phyloP scores from a whole-genome alignment of 2,329 filamentous ascomycete species.

The Coniochaeta ligniaria region DNA sequence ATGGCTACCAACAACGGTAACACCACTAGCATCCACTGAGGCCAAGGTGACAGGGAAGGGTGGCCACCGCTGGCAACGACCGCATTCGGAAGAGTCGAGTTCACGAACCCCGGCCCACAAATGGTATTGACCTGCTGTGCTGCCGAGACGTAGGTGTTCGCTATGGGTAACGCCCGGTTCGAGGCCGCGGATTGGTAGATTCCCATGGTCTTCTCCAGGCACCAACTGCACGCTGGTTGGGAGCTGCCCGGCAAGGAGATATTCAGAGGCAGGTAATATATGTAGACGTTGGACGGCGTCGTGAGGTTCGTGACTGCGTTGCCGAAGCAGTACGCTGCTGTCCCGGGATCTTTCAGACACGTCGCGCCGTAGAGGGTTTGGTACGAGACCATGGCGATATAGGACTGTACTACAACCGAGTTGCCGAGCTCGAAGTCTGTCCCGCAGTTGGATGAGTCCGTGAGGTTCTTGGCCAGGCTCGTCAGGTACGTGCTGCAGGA shows the following conservation, averaged over 20 bases:
- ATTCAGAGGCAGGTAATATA: slow-evolving; percentile 83
- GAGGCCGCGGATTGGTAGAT: slow-evolving; percentile 66
- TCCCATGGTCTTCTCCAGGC: slow-evolving; percentile 73
- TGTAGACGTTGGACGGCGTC: slow-evolving; percentile 64
- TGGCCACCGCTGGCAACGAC: slow-evolving; percentile 9
- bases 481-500: slow-evolving; percentile 61
- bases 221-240: slow-evolving; percentile 67
- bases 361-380: slow-evolving; percentile 70
- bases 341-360: slow-evolving; percentile 63
- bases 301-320: slow-evolving; percentile 73
- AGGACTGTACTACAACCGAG: slow-evolving; percentile 64
- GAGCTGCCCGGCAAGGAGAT: slow-evolving; percentile 58
- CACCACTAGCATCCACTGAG: neutral
- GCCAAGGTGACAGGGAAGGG: neutral
- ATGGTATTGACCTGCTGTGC: slow-evolving; percentile 66
- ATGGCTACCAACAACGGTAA: neutral
- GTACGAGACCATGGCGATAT: slow-evolving; percentile 71
- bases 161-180: slow-evolving; percentile 59
- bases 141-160: slow-evolving; percentile 60
- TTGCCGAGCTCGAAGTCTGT: slow-evolving; percentile 62
- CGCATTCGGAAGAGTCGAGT: slow-evolving; percentile 40
- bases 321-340: slow-evolving; percentile 71
- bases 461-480: slow-evolving; percentile 58
- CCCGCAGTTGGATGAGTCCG: slow-evolving; percentile 57
- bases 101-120: slow-evolving; percentile 52